Evolutionary conservation across 257 asterid genomes (phyloP).

Genomic region (Fraxinus quadrangulata): DNA sequence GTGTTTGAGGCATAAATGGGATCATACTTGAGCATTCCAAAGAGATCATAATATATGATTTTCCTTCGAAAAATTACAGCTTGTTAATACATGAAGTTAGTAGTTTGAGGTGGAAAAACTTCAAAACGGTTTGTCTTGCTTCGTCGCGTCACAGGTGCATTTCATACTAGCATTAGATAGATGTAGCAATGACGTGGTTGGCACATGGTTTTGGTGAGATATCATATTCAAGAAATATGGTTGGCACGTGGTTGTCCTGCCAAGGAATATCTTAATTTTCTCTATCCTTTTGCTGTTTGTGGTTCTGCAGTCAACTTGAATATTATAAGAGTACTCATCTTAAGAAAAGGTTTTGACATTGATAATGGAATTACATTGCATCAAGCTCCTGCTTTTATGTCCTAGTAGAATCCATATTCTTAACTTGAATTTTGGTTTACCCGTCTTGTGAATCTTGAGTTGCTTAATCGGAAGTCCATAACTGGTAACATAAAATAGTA

Average conservation of each 20-base stretch:
- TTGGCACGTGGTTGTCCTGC: neutral
- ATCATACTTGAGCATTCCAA: neutral
- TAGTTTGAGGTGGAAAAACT: neutral
- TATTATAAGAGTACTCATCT: neutral
- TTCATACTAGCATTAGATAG: neutral
- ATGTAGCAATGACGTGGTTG: neutral
- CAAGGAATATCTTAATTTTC: neutral
- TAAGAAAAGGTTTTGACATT: neutral
- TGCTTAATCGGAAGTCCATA: neutral
- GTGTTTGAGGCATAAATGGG: neutral
- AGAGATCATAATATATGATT: neutral
- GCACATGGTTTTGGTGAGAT: neutral
- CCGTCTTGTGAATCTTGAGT: neutral
- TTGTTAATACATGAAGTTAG: neutral
- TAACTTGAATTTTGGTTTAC: neutral
- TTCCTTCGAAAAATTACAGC: neutral
- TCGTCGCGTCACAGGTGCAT: neutral
- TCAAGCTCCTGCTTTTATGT: neutral
- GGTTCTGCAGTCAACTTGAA: neutral
- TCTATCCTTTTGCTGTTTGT: neutral
- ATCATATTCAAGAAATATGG: neutral
- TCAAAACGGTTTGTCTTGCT: neutral
- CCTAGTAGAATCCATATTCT: neutral
- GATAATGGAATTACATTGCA: neutral
- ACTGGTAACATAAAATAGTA: neutral